These are phyloP conservation scores for Prunella vulgaris DNA, from an alignment of 257 asterid genomes.

Conservation along the genomic window DNA sequence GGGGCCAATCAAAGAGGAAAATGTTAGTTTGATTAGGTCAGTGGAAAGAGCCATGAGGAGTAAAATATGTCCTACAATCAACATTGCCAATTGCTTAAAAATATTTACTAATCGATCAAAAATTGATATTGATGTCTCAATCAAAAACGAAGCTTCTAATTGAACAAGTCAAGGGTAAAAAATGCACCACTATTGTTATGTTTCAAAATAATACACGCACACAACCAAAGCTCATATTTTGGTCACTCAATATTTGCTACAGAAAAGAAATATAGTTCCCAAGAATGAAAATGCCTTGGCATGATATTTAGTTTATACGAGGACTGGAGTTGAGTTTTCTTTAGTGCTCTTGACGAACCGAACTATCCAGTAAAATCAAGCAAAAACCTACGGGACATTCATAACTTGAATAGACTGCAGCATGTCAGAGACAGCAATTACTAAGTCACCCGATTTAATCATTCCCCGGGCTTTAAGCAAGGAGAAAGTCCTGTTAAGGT, in stretches of 20 bases:
- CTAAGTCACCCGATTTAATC: slow-evolving; percentile 90
- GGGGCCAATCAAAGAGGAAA: slow-evolving; percentile 6
- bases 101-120: neutral
- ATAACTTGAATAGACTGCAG: slow-evolving; percentile 93
- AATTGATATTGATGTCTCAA: neutral
- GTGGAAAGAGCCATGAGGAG: neutral
- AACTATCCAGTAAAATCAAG: neutral
- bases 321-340: neutral
- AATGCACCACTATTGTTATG: neutral
- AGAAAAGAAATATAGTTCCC: neutral
- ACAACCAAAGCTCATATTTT: neutral
- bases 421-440: slow-evolving; percentile 92
- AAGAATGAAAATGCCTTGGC: neutral
- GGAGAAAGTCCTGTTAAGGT: slow-evolving; percentile 75
- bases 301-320: neutral
- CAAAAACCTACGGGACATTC: slow-evolving; percentile 67
- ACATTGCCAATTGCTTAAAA: slow-evolving; percentile 11
- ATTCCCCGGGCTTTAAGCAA: slow-evolving; percentile 92
- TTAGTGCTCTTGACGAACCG: neutral
- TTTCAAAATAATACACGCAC: neutral
- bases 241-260: neutral
- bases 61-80: slow-evolving; percentile 8
- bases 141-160: slow-evolving; percentile 17
- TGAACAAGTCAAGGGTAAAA: slow-evolving; percentile 20
- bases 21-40: neutral